Base-by-base conservation (phyloP, 2,329 filamentous ascomycete genomes). In the Hymenoscyphus scutula region DNA sequence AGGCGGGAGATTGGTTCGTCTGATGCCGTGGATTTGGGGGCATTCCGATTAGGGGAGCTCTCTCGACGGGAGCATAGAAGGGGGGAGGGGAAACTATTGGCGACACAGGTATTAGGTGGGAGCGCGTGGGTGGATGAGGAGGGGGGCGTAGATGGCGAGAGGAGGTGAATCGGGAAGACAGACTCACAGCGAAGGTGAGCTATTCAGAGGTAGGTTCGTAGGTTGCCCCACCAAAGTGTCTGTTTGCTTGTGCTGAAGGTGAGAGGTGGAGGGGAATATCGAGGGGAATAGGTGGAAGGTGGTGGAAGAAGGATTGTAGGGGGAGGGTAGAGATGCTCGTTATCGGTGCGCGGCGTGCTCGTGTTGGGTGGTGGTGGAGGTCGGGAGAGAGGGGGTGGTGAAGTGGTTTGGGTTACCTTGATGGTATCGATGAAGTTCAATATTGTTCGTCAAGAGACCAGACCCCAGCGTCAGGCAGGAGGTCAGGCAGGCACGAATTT, bases 1-100 rank as follows among this genome's bases (percentile, higher is more conserved):
- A 84, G 67, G 80, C 74, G 70, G 84, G 80, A 67, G 78, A 74
- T 71, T 79, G 79, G 61, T 76, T 71, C 70, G 80, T 79, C 74
- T 80, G 75, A 74, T 79, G 80, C 72, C 79, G 79, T 73, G 80
- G 79, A 74, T 81, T 82, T 75, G 80, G 77, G 76, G 82, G 82
- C 82, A 80, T 80, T 70, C 70, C 75, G 74, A 71, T 69, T 60
- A 65, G 57, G 62, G 59, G 41, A 10, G 41, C 41, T 62, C 55
- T 64, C 55, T 27, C 41, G 51, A 32, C 19, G 30, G 58, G 61
- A 58, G 56, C 65, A 67, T 68, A 61, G 59, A 65, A 65, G 62
- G 60, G 63, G 13, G 27, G 63, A 67, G 60, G 63, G 13, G 27
- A 64, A 67, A 68, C 67, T 68, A 68, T 60, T 68, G 64, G 67